Evolutionary conservation across 1,284 basidiomycete genomes (phyloP), one percentile per base, ranked within the genome.

Genomic region (Mycosarcoma maydis): DNA sequence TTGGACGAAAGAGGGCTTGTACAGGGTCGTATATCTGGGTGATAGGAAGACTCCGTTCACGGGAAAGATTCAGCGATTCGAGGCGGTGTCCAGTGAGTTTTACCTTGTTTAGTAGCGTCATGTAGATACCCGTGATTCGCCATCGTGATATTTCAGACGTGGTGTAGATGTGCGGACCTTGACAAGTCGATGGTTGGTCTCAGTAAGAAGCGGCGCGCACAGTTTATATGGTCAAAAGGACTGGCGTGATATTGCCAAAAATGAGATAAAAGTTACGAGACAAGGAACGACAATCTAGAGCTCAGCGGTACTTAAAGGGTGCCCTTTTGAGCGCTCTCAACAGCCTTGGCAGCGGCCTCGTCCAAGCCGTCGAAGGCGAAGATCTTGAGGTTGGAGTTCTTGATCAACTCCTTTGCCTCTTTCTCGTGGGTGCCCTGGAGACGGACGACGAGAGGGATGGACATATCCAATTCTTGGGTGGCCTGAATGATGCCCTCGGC

Each of bases 341-440:
- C 70, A 14, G 71, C 62, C 58, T 66, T 73, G 29, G 53, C 58
- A 33, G 69, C 72, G 32, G 69, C 65, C 53, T 70, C 60, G 38
- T 69, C 72, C 29, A 70, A 40, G 7, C 72, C 67, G 34, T 71
- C 69, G 39, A 65, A 76, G 13, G 64, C 56, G 37, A 53, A 62
- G 60, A 74, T 72, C 85, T 94, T 92, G 78, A 98, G 85, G 46
- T 92, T 92, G 40, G 92, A 95, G 51, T 92, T 87, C 52, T 60
- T 64, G 59, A 80, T 76, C 16, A 80, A 90, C 91, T 90, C 85
- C 85, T 98, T 98, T 10, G 95, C 95, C 84, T 98, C 94, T 52
- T 85, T 85, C 84, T 98, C 95, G 84, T 94, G 98, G 22, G 94
- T 98, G 44, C 95, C 95, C 85, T 98, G 97, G 71, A 98, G 86